Conservation (phyloP, 495 filamentous ascomycete species). For the Thozetella sp. region DNA sequence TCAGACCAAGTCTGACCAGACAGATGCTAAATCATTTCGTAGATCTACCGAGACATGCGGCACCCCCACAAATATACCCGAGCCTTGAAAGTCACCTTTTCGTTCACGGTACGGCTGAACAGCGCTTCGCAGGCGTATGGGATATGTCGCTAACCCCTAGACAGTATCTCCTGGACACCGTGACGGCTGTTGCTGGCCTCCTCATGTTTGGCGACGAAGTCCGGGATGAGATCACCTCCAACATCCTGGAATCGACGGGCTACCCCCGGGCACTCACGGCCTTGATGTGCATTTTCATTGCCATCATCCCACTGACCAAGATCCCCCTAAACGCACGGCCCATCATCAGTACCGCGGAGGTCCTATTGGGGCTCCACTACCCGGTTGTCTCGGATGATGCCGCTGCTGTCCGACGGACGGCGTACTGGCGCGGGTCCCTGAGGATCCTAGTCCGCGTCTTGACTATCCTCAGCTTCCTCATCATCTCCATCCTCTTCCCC, state of each 20-base stretch:
- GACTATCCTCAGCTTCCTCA: constrained; percentile 38
- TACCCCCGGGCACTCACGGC: constrained; percentile 78
- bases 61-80: constrained; percentile 84
- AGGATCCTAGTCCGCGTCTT: constrained; percentile 63
- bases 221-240: constrained; percentile 86
- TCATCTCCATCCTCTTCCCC: constrained; percentile 78
- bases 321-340: constrained; percentile 89
- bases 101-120: constrained; percentile 71
- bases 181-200: constrained; percentile 79
- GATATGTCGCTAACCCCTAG: neutral
- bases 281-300: constrained; percentile 81
- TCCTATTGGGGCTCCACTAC: constrained; percentile 71
- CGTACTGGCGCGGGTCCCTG: constrained; percentile 57
- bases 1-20: neutral
- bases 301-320: constrained; percentile 94
- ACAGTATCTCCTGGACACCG: constrained; percentile 76
- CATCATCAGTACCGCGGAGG: constrained; percentile 82
- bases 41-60: constrained; percentile 96
- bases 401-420: constrained; percentile 53
- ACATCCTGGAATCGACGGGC: constrained; percentile 70
- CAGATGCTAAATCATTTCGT: neutral
- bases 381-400: constrained; percentile 46
- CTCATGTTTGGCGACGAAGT: constrained; percentile 93
- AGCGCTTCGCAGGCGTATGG: neutral
- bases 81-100: constrained; percentile 78